Conservation (phyloP, 2,329 filamentous ascomycete species). For the Phialocephala sp. region DNA sequence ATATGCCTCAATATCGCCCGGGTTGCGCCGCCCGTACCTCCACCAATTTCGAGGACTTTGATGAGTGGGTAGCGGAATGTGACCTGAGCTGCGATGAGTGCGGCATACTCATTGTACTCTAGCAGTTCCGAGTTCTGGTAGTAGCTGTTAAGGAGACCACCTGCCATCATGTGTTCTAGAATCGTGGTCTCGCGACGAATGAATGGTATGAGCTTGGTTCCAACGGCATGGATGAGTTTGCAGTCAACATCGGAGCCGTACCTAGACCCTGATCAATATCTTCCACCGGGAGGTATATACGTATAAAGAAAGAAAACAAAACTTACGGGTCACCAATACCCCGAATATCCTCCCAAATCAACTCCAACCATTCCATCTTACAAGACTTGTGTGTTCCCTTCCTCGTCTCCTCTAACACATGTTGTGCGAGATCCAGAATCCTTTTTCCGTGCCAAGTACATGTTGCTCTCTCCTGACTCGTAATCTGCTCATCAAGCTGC, state of each 20-base stretch:
- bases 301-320: too few species aligned
- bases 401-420: conserved; percentile 25
- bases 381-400: conserved; percentile 25
- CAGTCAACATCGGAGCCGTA: conserved; percentile 27
- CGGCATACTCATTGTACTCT: conserved; percentile 23
- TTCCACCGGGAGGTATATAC: too few species aligned
- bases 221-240: conserved; percentile 30
- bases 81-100: conserved; percentile 27
- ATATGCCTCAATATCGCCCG: conserved; percentile 44
- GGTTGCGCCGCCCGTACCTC: conserved; percentile 52
- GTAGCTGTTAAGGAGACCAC: conserved; percentile 30
- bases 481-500: conserved; percentile 9
- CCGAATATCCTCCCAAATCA: conserved; percentile 18
- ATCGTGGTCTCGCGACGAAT: conserved; percentile 31
- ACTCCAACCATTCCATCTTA: conserved; percentile 27
- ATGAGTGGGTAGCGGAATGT: conserved; percentile 42
- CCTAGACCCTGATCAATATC: neutral
- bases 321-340: conserved; percentile 1
- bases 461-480: neutral
- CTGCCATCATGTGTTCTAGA: conserved; percentile 33
- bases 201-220: conserved; percentile 29
- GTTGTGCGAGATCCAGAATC: conserved; percentile 19
- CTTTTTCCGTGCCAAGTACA: conserved; percentile 21
- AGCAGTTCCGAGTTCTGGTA: conserved; percentile 30
- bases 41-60: conserved; percentile 45